These are phyloP conservation scores for Euphorbia schlechtendalii DNA, from an alignment of 441 rosid species.

Conservation along the genomic window DNA sequence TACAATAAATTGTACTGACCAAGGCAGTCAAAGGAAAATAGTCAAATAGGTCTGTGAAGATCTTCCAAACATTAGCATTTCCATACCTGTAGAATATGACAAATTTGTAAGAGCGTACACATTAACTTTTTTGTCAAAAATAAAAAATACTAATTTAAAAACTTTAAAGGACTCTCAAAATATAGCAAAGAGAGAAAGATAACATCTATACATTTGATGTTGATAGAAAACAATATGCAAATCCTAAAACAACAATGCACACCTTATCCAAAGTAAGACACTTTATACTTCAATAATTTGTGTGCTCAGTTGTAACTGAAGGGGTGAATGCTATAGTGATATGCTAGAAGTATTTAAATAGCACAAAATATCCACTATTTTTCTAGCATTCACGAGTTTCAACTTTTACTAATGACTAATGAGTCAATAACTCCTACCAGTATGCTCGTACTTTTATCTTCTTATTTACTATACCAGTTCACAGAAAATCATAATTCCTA, in stretches of 20 bases:
- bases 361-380: background rate
- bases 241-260: background rate
- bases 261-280: background rate
- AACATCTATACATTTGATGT: background rate
- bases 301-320: constrained; percentile 5
- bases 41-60: constrained; percentile 87
- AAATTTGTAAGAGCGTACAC: constrained; percentile 4
- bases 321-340: background rate
- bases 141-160: background rate
- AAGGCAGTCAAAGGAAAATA: constrained; percentile 92
- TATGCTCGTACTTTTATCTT: background rate
- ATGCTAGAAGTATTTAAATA: background rate
- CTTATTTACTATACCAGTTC: background rate
- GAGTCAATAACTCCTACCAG: background rate
- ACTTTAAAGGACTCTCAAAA: background rate
- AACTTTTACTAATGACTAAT: background rate
- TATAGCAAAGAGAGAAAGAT: background rate
- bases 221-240: background rate
- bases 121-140: background rate
- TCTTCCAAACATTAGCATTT: constrained; percentile 88
- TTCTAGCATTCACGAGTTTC: background rate
- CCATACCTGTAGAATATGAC: constrained; percentile 59
- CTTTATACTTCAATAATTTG: background rate
- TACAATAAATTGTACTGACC: constrained; percentile 45
- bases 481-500: background rate